Evolutionary conservation across 495 filamentous ascomycete genomes (phyloP).

Genomic region (Tuber brumale): DNA sequence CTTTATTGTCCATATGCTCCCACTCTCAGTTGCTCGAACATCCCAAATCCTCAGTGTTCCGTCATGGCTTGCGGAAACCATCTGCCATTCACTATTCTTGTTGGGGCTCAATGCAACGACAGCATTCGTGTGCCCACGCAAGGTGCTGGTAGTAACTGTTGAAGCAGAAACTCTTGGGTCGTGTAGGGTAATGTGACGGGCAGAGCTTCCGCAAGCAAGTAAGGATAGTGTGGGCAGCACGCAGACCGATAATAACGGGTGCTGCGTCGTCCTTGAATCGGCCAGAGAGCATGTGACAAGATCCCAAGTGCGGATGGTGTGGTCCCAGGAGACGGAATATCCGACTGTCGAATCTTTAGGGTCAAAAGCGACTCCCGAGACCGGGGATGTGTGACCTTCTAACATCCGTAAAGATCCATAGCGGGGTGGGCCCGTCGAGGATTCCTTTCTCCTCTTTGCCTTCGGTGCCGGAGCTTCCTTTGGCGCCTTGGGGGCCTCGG

Average conservation of each 20-base stretch:
- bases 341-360: conserved; percentile 75
- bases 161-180: conserved; percentile 74
- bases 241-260: conserved; percentile 68
- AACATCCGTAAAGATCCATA: conserved; percentile 73
- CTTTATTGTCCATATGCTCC: conserved; percentile 73
- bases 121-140: conserved; percentile 81
- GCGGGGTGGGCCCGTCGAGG: conserved; percentile 50
- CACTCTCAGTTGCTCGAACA: conserved; percentile 66
- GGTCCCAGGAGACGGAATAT: conserved; percentile 83
- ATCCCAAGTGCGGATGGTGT: conserved; percentile 85
- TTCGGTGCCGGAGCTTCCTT: conserved; percentile 58
- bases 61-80: conserved; percentile 79
- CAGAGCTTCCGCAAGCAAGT: conserved; percentile 75
- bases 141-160: conserved; percentile 71
- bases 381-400: conserved; percentile 61
- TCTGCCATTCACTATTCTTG: conserved; percentile 66
- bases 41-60: conserved; percentile 91
- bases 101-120: conserved; percentile 64
- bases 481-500: conserved; percentile 63
- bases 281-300: conserved; percentile 67
- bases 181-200: conserved; percentile 80
- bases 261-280: conserved; percentile 71
- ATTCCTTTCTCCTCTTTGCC: conserved; percentile 71
- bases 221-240: conserved; percentile 59
- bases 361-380: conserved; percentile 74